phyloP scores from a whole-genome alignment of 176 grass and related monocot species.

The Bonia amplexicaulis region DNA sequence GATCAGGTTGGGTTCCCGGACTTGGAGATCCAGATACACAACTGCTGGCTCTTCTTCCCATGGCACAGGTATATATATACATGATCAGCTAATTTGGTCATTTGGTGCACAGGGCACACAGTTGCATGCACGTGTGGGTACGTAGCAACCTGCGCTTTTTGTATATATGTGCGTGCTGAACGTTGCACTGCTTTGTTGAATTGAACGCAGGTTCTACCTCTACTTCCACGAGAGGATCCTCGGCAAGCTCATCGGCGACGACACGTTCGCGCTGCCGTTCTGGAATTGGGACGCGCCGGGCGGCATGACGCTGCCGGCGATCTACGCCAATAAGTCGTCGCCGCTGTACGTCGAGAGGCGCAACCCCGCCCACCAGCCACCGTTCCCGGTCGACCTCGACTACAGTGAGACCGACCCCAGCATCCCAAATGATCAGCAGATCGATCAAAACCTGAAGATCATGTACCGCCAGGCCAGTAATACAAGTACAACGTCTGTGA shows the following conservation, averaged over 20 bases:
- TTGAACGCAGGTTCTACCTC: slow-evolving; percentile 34
- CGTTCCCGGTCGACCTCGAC: slow-evolving; percentile 48
- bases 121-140: no score
- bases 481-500: no score
- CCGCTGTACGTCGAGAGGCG: slow-evolving; percentile 49
- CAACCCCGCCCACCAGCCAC: slow-evolving; percentile 45
- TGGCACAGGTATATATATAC: slow-evolving; percentile 54
- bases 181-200: neutral
- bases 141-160: no score
- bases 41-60: slow-evolving; percentile 75
- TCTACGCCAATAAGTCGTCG: slow-evolving; percentile 42
- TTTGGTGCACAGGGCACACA: no score
- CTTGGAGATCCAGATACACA: slow-evolving; percentile 48
- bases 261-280: slow-evolving; percentile 67
- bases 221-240: slow-evolving; percentile 79
- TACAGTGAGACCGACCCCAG: slow-evolving; percentile 15
- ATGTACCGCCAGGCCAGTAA: slow-evolving; percentile 56
- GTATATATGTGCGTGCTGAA: neutral
- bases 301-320: slow-evolving; percentile 55
- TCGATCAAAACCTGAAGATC: slow-evolving; percentile 52
- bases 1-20: slow-evolving; percentile 54
- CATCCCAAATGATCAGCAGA: slow-evolving; percentile 21
- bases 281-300: slow-evolving; percentile 81
- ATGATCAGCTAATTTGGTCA: neutral
- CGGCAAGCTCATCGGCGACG: slow-evolving; percentile 70